Evolutionary conservation across 768 basidiomycete species (phyloP), one percentile per base, ranked within the genome.

Genomic region (Astraeus odoratus): DNA sequence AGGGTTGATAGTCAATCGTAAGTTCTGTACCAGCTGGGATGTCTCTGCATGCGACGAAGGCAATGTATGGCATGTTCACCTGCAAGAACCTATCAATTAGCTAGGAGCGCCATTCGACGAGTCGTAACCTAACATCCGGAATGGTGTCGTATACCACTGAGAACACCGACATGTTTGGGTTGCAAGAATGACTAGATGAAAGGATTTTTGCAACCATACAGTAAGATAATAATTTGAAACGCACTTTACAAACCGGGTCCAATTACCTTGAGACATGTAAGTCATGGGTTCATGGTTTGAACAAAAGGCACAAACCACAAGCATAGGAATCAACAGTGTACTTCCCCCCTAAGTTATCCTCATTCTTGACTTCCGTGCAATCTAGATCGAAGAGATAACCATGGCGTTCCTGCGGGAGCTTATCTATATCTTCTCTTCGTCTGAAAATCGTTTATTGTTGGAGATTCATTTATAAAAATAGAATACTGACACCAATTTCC

Each of bases 241-340:
- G 47, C 51, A 83, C 83, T 86, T 86, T 25, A 86, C 67, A 49
- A 86, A 86, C 4, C 83, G 73, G 7, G 82, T 81, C 84, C 84
- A 86, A 52, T 86, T 86, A 6, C 84, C 83, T 84, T 49, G 20
- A 39, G 40, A 36, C 29, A 29, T 4, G 35, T 52, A 43, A 56
- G 35, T 44, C 27, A 33, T 36, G 6, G n/a, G 42, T 26, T 38
- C 39, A 2, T 19, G 36, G 27, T 35, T 23, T 39, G 29, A 20
- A 27, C 13, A 38, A 20, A 12, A 26, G 15, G 3, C 8, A 6
- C 47, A 76, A 35, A 80, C 83, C 83, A 50, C 59, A 67, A 1
- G 54, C 56, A 40, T 67, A 68, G 0, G 75, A 76, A 54, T 83
- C 76, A 5, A 86, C 83, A 3, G 76, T 77, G 50, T 73, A 84